Conservation (phyloP, 441 rosid genomes). For the Adansonia gregorii region DNA sequence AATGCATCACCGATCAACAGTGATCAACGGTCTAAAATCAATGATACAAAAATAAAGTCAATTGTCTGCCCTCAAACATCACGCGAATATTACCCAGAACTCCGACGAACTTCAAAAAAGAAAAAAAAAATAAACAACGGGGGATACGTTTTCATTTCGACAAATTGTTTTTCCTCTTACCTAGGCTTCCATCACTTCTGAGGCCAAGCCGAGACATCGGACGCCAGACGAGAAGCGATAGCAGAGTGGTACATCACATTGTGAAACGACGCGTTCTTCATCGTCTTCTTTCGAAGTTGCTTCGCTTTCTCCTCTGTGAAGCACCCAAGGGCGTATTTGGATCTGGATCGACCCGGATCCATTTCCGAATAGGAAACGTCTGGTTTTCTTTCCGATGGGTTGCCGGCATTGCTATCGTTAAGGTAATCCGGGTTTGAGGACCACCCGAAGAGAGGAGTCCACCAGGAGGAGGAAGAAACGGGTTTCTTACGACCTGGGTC, state of each 20-base stretch:
- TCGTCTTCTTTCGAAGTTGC: slow-evolving; percentile 62
- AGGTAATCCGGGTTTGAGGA: slow-evolving; percentile 58
- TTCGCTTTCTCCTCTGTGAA: slow-evolving; percentile 83
- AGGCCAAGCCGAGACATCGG: slow-evolving; percentile 16
- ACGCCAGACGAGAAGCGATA: slow-evolving; percentile 74
- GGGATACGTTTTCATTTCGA: background rate
- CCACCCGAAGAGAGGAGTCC: slow-evolving; percentile 73
- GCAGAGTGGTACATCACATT: slow-evolving; percentile 78
- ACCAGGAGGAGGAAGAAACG: slow-evolving; percentile 45
- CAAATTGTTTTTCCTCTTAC: background rate
- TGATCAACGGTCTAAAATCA: background rate
- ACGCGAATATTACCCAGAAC: background rate
- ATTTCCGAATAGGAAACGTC: slow-evolving; percentile 27
- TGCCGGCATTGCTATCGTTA: slow-evolving; percentile 22
- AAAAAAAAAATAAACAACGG: no score
- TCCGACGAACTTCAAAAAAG: background rate
- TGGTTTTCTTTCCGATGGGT: slow-evolving; percentile 3
- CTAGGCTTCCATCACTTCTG: background rate
- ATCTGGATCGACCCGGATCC: slow-evolving; percentile 30
- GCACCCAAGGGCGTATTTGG: slow-evolving; percentile 47
- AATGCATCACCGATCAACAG: background rate
- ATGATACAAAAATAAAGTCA: background rate
- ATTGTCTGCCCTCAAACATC: background rate
- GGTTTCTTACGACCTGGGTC: slow-evolving; percentile 31
- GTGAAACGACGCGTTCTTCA: slow-evolving; percentile 53